Percentiles rank a stretch among this genome's conserved stretches.
Conservation (phyloP, 345 rosid genomes). For the Balakata baccata region DNA sequence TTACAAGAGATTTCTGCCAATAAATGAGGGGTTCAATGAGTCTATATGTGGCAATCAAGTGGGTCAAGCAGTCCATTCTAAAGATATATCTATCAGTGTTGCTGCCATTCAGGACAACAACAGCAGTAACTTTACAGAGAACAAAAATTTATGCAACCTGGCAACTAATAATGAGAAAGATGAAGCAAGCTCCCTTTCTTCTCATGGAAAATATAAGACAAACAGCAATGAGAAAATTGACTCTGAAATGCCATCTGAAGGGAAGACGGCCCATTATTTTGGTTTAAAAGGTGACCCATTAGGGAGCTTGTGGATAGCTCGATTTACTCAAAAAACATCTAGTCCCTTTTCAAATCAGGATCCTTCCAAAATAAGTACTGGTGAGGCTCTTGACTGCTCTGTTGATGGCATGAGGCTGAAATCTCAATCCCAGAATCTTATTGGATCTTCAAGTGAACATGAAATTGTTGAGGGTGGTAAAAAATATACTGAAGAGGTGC, state of each 20-base stretch:
- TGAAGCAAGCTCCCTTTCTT: constrained; percentile 37
- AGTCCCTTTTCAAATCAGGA: constrained; percentile 27
- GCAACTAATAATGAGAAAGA: constrained; percentile 28
- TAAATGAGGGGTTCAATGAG: constrained; percentile 34
- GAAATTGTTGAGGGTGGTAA: constrained; percentile 23
- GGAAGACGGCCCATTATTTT: constrained; percentile 29
- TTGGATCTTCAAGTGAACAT: constrained; percentile 16
- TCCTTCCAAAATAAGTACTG: constrained; percentile 5
- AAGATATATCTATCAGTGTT: constrained; percentile 27
- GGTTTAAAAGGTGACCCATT: constrained; percentile 40
- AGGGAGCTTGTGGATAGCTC: constrained; percentile 73
- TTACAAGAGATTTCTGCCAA: constrained; percentile 32
- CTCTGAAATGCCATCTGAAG: constrained; percentile 34
- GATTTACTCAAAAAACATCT: constrained; percentile 50
- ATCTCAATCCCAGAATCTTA: constrained; percentile 20
- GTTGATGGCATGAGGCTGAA: constrained; percentile 26
- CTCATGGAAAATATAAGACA: constrained; percentile 35
- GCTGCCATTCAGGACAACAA: constrained; percentile 24
- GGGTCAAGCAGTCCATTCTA: constrained; percentile 30
- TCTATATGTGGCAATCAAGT: constrained; percentile 32
- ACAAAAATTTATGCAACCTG: constrained; percentile 31
- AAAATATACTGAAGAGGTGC: constrained; percentile 15
- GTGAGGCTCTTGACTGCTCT: constrained; percentile 27
- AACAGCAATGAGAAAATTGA: constrained; percentile 23
- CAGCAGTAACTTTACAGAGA: constrained; percentile 30